Conservation (phyloP, 75 land plant species). For the Selaginella moellendorffii region DNA sequence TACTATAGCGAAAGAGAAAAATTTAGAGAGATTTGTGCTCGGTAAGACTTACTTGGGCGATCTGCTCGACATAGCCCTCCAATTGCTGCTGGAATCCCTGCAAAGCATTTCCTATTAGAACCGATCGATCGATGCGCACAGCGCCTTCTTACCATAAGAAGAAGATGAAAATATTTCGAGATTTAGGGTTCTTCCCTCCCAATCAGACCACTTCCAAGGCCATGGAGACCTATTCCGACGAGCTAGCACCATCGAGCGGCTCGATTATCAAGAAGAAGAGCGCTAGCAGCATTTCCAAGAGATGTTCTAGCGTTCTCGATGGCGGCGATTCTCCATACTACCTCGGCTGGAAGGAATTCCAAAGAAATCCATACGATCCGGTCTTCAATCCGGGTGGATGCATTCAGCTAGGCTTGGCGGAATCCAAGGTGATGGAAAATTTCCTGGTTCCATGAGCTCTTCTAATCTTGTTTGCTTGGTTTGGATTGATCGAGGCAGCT, state of each 20-base stretch:
- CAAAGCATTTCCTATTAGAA: no score
- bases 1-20: conserved; percentile 28
- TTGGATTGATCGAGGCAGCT: neutral
- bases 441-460: no score
- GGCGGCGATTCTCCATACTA: conserved; percentile 28
- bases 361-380: conserved; percentile 43
- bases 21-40: no score
- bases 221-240: no score
- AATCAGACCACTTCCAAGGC: no score
- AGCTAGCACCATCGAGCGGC: no score
- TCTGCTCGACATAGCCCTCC: conserved; percentile 34
- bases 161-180: no score
- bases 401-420: conserved; percentile 68
- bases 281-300: conserved; percentile 8
- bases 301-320: conserved; percentile 27
- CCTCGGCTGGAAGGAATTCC: conserved; percentile 28
- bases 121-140: no score
- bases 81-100: conserved; percentile 29
- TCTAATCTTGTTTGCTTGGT: neutral
- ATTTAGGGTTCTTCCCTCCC: no score
- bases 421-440: conserved; percentile 70
- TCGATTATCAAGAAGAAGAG: no score
- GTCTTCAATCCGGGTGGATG: conserved; percentile 51
- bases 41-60: conserved; percentile 34
- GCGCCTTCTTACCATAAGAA: no score